Conservation (phyloP, 345 rosid species). For the Bruguiera sexangula region DNA sequence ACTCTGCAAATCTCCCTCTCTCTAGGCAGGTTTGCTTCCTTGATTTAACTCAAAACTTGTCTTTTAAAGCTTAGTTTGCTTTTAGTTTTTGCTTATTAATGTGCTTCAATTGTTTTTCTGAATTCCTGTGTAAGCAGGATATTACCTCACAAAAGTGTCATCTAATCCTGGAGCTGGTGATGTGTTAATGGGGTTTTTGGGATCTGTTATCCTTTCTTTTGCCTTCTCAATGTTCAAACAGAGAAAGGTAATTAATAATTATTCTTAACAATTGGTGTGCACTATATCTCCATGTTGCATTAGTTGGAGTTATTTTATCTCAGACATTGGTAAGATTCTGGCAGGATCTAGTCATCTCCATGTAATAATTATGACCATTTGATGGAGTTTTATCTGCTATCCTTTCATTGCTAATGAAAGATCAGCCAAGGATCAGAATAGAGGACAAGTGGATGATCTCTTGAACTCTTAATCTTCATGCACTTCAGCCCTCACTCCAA, state of each 20-base stretch:
- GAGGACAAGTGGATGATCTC: too few relatives aligned
- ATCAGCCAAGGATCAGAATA: too few relatives aligned
- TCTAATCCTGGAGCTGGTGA: slow-evolving; percentile 97
- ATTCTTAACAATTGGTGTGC: background rate
- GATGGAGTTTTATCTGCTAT: background rate
- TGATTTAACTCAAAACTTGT: background rate
- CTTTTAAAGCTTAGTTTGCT: background rate
- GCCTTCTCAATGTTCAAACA: slow-evolving; percentile 98
- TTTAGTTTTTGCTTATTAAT: background rate
- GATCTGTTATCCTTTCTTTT: slow-evolving; percentile 89
- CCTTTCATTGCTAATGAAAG: too few relatives aligned
- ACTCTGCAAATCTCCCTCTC: too few relatives aligned
- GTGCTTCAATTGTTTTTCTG: background rate
- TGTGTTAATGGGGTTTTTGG: slow-evolving; percentile 87
- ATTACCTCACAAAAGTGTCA: slow-evolving; percentile 72
- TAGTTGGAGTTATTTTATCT: background rate
- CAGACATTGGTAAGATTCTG: background rate
- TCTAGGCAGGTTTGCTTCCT: too few relatives aligned
- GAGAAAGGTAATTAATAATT: slow-evolving; percentile 54
- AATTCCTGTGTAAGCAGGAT: slow-evolving; percentile 41
- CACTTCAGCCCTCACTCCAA: too few relatives aligned
- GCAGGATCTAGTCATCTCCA: background rate
- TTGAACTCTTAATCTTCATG: too few relatives aligned
- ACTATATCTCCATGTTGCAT: background rate
- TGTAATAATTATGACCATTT: background rate